Evolutionary conservation across 1,139 yeast genomes (phyloP).

Genomic region (Saccharomyces hybrid): DNA sequence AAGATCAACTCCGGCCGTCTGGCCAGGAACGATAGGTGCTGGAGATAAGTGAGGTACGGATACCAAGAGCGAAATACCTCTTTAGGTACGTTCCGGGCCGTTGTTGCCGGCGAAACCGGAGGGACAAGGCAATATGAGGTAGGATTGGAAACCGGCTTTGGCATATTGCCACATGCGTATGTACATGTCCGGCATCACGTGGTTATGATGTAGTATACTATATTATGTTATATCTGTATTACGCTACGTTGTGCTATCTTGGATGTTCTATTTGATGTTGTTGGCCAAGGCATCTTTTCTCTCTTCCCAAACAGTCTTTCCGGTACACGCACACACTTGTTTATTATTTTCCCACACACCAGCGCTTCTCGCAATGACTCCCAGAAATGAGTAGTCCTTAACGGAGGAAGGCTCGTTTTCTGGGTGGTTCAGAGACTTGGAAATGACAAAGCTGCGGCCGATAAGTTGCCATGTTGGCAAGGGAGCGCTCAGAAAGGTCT

Average conservation of each 20-base stretch:
- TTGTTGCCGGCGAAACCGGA: not conserved
- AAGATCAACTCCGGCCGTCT: not conserved
- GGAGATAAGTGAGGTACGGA: not conserved
- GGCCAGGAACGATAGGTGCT: not conserved
- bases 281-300: constrained; percentile 53
- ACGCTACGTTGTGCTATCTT: not conserved
- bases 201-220: not conserved
- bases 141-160: not conserved
- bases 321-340: constrained; percentile 88
- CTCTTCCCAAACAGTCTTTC: constrained; percentile 95
- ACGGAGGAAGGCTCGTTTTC: constrained; percentile 25
- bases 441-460: constrained; percentile 72
- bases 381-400: constrained; percentile 49
- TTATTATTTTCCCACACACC: constrained; percentile 97
- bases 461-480: constrained; percentile 56
- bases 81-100: not conserved
- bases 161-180: not conserved
- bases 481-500: constrained; percentile 53
- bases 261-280: constrained; percentile 15
- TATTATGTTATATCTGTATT: not conserved
- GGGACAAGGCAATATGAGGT: not conserved
- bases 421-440: constrained; percentile 27
- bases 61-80: not conserved
- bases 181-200: not conserved
- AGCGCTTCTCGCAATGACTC: constrained; percentile 92